Conservation (phyloP, 1,139 yeast genomes). For the Kurtzmaniella quercitrusa region DNA sequence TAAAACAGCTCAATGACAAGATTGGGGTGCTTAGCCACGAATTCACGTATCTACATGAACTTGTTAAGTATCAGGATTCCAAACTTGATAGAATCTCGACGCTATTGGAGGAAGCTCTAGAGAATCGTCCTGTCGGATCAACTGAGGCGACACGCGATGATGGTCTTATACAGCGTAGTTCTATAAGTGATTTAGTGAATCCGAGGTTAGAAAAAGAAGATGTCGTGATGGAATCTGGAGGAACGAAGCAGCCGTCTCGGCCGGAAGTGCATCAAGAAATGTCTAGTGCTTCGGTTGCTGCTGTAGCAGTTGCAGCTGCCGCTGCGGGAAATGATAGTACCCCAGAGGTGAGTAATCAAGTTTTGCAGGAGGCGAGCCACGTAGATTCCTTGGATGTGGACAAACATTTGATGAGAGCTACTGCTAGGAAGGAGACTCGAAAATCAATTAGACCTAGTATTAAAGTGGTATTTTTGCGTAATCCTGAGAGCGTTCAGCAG, state of each 20-base stretch:
- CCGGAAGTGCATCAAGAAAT: not conserved
- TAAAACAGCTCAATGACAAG: slow-evolving; percentile 13
- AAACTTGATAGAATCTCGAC: slow-evolving; percentile 37
- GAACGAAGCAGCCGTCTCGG: not conserved
- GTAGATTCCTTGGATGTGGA: not conserved
- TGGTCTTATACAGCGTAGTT: not conserved
- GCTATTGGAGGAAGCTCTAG: slow-evolving; percentile 28
- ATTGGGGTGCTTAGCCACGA: slow-evolving; percentile 26
- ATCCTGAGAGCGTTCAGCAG: slow-evolving; percentile 44
- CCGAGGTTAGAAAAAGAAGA: not conserved
- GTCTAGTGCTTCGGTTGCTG: not conserved
- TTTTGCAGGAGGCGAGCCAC: not conserved
- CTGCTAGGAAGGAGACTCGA: not conserved
- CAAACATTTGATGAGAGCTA: not conserved
- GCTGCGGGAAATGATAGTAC: not conserved
- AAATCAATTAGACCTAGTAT: slow-evolving; percentile 22
- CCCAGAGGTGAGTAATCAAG: not conserved
- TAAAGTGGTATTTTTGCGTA: slow-evolving; percentile 38
- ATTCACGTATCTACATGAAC: slow-evolving; percentile 31
- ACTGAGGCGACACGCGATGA: not conserved
- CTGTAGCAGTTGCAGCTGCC: not conserved
- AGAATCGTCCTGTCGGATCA: slow-evolving; percentile 12
- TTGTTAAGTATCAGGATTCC: slow-evolving; percentile 34
- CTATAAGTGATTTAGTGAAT: not conserved
- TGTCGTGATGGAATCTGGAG: not conserved